Evolutionary conservation across 1,284 basidiomycete genomes (phyloP).

Genomic region (Pseudozyma sp.): DNA sequence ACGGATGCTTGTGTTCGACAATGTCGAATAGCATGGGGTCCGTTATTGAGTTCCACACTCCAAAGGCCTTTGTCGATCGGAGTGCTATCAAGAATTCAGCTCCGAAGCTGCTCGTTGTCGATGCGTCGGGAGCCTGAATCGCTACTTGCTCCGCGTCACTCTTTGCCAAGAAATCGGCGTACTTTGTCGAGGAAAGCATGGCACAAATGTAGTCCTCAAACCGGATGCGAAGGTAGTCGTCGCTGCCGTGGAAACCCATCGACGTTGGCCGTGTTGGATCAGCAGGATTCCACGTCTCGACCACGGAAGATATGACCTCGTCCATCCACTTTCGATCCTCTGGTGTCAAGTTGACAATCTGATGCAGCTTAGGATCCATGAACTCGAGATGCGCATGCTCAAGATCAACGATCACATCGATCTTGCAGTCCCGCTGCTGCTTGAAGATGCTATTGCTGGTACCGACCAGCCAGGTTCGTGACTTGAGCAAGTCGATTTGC

Average conservation of each 20-base stretch:
- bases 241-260: conserved; percentile 67
- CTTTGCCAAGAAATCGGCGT: conserved; percentile 55
- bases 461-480: conserved; percentile 82
- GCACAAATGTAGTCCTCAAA: conserved; percentile 67
- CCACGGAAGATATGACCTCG: conserved; percentile 70
- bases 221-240: conserved; percentile 64
- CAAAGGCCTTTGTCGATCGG: conserved; percentile 54
- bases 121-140: conserved; percentile 47
- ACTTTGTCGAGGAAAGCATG: conserved; percentile 63
- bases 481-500: conserved; percentile 88
- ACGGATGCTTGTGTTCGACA: conserved; percentile 64
- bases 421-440: conserved; percentile 82
- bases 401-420: conserved; percentile 87
- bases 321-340: conserved; percentile 98
- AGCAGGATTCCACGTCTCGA: conserved; percentile 64
- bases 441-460: conserved; percentile 97
- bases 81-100: conserved; percentile 61
- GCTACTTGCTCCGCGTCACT: conserved; percentile 43
- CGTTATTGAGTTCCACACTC: conserved; percentile 56
- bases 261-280: conserved; percentile 63
- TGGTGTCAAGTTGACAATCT: conserved; percentile 82
- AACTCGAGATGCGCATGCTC: conserved; percentile 60
- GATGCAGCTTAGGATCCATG: conserved; percentile 81
- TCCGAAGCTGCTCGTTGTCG: conserved; percentile 51
- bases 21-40: conserved; percentile 66